Percentiles rank a stretch among this genome's conserved stretches.
phyloP scores from a whole-genome alignment of 345 rosid genomes.

The Salix dunnii region DNA sequence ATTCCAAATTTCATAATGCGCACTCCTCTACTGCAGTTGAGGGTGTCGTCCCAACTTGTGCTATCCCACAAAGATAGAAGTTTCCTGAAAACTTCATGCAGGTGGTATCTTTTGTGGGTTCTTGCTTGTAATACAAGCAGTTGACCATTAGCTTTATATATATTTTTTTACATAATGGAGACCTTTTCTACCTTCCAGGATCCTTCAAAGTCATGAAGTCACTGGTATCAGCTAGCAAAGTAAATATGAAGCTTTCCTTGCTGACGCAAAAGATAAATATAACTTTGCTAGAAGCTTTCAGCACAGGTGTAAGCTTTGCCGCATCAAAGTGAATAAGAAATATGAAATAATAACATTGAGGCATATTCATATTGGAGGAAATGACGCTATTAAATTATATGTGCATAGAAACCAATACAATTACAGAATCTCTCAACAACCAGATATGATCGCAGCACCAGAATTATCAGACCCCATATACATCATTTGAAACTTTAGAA shows the following conservation, averaged over 20 bases:
- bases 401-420: not conserved
- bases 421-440: not conserved
- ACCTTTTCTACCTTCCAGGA: not conserved
- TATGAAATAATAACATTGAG: not conserved
- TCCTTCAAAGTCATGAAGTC: not conserved
- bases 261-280: too few species aligned
- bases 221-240: not conserved
- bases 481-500: slow-evolving; percentile 11
- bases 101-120: not conserved
- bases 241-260: too few species aligned
- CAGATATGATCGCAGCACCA: not conserved
- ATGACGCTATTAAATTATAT: not conserved
- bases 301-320: not conserved
- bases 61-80: not conserved
- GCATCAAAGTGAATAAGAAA: not conserved
- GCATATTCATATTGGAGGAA: slow-evolving; percentile 1
- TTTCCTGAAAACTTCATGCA: not conserved
- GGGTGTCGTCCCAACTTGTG: not conserved
- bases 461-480: slow-evolving; percentile 7
- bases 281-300: not conserved
- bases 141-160: not conserved
- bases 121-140: not conserved
- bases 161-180: not conserved
- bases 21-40: not conserved
- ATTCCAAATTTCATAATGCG: not conserved